phyloP scores from a whole-genome alignment of 2,329 filamentous ascomycete species.

The Epichloe elymi region DNA sequence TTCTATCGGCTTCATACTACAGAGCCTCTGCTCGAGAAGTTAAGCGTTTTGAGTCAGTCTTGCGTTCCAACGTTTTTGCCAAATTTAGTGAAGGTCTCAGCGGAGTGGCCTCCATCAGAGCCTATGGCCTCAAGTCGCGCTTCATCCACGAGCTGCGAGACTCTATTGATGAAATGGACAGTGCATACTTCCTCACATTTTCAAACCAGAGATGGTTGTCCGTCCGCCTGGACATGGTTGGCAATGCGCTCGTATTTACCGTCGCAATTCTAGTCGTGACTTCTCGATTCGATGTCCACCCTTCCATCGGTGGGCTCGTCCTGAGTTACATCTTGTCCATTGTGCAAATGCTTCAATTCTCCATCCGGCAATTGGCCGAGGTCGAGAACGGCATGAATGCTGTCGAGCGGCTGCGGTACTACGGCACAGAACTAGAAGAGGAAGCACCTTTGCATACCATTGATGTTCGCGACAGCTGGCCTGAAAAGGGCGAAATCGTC shows the following conservation, averaged over 20 bases:
- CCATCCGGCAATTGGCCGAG: conserved; percentile 83
- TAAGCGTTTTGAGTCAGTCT: conserved; percentile 83
- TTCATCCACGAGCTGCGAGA: conserved; percentile 59
- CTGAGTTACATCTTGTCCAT: conserved; percentile 88
- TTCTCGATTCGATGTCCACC: conserved; percentile 71
- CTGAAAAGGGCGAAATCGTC: conserved; percentile 68
- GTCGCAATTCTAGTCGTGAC: conserved; percentile 87
- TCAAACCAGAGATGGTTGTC: conserved; percentile 92
- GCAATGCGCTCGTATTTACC: conserved; percentile 72
- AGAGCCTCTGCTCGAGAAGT: conserved; percentile 82
- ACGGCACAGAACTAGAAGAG: conserved; percentile 74
- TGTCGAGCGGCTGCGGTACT: conserved; percentile 83
- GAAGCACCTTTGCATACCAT: conserved; percentile 73
- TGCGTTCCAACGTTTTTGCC: conserved; percentile 79
- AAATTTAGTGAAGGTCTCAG: conserved; percentile 82
- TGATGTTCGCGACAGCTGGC: conserved; percentile 66
- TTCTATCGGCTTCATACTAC: conserved; percentile 79
- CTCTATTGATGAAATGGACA: conserved; percentile 82
- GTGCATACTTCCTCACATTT: conserved; percentile 89
- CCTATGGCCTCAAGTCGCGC: conserved; percentile 68
- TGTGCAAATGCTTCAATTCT: conserved; percentile 93
- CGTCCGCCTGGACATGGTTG: conserved; percentile 70
- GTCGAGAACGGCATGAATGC: conserved; percentile 98
- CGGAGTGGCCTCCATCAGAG: conserved; percentile 73
- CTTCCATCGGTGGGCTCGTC: conserved; percentile 76